Percentiles rank a stretch among this genome's conserved stretches.
Conservation (phyloP, 805 yeast species). For the Spathaspora arborariae region DNA sequence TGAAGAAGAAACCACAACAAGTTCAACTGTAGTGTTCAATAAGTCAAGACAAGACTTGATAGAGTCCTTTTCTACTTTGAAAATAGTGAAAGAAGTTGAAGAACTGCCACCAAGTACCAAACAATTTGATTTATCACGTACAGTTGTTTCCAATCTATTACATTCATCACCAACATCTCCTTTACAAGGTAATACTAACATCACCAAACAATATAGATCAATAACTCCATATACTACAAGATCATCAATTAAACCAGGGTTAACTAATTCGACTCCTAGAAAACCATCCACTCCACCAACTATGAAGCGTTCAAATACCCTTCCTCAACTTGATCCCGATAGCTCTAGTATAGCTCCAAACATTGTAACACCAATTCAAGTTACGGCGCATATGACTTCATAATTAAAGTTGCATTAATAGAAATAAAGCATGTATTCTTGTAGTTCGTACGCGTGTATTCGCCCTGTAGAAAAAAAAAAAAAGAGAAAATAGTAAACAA, state of each 20-base stretch:
- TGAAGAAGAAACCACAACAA: conserved; percentile 1
- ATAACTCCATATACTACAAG: conserved; percentile 13
- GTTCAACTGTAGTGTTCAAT: conserved; percentile 2
- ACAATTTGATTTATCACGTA: conserved; percentile 18
- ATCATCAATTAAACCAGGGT: conserved; percentile 12
- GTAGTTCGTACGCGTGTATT: too few relatives aligned
- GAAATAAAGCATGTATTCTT: background rate
- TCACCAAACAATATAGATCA: conserved; percentile 13
- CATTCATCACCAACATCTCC: conserved; percentile 16
- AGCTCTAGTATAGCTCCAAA: conserved; percentile 30
- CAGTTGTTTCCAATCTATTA: conserved; percentile 10
- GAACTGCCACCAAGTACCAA: conserved; percentile 8
- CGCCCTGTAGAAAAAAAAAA: background rate
- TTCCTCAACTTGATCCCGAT: conserved; percentile 28
- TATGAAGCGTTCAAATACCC: conserved; percentile 30
- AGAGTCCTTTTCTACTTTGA: conserved; percentile 9
- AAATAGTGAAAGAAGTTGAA: conserved; percentile 1
- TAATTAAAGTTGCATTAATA: conserved; percentile 6
- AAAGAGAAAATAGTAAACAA: background rate
- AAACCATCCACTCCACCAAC: conserved; percentile 14
- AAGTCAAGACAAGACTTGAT: conserved; percentile 1
- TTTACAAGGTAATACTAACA: conserved; percentile 15
- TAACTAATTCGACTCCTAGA: conserved; percentile 14
- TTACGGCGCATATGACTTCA: conserved; percentile 38
- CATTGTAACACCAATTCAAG: conserved; percentile 40